Conservation (phyloP, 2,329 filamentous ascomycete species). For the Balansia obtecta region DNA sequence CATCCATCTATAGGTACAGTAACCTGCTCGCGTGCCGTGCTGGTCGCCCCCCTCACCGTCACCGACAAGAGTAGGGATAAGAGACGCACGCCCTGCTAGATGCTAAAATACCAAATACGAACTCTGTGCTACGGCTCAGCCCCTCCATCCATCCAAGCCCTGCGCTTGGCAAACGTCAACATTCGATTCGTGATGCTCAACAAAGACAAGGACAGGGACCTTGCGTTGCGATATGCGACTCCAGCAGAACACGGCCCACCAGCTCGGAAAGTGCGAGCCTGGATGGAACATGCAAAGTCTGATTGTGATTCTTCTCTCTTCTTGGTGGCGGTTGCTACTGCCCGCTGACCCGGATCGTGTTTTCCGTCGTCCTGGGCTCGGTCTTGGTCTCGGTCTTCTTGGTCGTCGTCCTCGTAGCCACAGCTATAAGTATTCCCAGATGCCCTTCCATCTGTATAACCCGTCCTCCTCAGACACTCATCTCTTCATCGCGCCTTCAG, state of each 20-base stretch:
- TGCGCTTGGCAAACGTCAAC: background rate
- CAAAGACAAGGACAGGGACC: no score
- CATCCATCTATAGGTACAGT: no score
- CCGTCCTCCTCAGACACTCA: background rate
- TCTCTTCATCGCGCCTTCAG: background rate
- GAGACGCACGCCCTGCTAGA: no score
- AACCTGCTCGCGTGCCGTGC: no score
- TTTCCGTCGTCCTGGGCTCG: background rate
- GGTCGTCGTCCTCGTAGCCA: no score
- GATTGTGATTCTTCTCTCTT: background rate
- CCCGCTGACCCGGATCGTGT: background rate
- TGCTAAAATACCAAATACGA: slow-evolving; percentile 11
- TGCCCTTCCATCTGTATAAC: background rate
- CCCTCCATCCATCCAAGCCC: background rate
- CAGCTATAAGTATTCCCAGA: slow-evolving; percentile 1
- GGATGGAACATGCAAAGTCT: background rate
- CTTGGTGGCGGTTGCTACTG: background rate
- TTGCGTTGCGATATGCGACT: background rate
- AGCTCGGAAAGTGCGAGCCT: background rate
- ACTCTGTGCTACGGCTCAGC: slow-evolving; percentile 9
- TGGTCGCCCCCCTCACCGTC: no score
- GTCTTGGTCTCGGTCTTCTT: no score
- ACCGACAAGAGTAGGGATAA: no score
- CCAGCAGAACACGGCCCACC: background rate
- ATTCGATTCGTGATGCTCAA: background rate